A percentile compares a stretch with the other conserved stretches of the same genome.
phyloP scores from a whole-genome alignment of 139 green algal genomes.

The Gonium pectorale region DNA sequence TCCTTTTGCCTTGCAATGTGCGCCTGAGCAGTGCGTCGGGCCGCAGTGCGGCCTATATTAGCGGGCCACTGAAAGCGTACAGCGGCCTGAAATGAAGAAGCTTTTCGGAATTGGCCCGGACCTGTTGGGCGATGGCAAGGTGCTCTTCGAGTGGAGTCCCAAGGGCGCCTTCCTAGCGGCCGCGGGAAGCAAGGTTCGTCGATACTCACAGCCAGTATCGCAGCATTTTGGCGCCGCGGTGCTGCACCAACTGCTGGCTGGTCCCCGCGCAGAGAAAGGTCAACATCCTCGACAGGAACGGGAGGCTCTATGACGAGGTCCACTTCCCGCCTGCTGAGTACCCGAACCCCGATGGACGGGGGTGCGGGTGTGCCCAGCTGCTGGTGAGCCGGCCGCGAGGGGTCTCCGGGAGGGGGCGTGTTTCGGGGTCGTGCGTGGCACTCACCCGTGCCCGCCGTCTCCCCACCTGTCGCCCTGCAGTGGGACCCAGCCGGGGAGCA shows the following conservation, averaged over 20 bases:
- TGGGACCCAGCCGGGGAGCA: conserved; percentile 76
- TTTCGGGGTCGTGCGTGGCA: neutral
- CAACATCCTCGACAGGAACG: conserved; percentile 76
- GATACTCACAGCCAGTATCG: too few species aligned
- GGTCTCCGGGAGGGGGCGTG: neutral
- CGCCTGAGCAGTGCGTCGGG: too few species aligned
- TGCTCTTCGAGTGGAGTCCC: conserved; percentile 69
- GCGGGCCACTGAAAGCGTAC: too few species aligned
- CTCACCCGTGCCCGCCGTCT: neutral
- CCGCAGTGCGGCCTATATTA: too few species aligned
- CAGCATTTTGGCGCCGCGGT: too few species aligned
- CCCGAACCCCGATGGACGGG: conserved; percentile 34
- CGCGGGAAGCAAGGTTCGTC: conserved; percentile 63
- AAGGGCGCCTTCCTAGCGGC: conserved; percentile 62
- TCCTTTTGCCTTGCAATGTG: too few species aligned
- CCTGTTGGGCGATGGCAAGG: conserved; percentile 59
- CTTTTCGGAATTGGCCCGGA: conserved; percentile 52
- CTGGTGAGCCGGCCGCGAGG: conserved; percentile 58
- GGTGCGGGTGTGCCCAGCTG: conserved; percentile 50
- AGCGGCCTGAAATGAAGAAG: conserved; percentile 56
- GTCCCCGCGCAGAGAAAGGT: conserved; percentile 75
- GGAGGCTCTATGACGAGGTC: conserved; percentile 68
- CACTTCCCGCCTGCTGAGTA: conserved; percentile 66
- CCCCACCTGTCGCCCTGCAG: conserved; percentile 45
- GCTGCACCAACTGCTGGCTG: too few species aligned